phyloP scores from a whole-genome alignment of 192 early-diverging fungal species.

The Diversispora epigaea region DNA sequence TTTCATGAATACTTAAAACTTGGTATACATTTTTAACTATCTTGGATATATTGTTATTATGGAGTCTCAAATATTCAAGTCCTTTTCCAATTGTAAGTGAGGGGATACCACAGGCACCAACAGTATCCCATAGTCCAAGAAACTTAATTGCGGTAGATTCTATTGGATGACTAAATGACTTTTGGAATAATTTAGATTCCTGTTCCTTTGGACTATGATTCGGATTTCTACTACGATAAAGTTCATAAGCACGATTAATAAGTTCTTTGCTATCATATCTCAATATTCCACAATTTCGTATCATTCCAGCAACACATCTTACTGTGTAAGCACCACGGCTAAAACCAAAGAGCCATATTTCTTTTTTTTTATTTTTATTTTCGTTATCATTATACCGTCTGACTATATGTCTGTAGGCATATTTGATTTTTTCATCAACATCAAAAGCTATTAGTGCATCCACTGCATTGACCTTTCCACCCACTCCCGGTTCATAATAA shows the following conservation, averaged over 20 bases:
- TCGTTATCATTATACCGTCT: not conserved
- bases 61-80: slow-evolving; percentile 18
- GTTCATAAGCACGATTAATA: slow-evolving; percentile 9
- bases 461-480: too few species aligned
- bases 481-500: too few species aligned
- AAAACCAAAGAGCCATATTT: slow-evolving; percentile 43
- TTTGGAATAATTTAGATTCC: not conserved
- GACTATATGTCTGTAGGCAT: not conserved
- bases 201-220: too few species aligned
- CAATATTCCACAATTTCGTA: slow-evolving; percentile 35
- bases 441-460: not conserved
- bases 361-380: not conserved
- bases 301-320: slow-evolving; percentile 35
- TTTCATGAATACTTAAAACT: not conserved
- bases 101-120: slow-evolving; percentile 29
- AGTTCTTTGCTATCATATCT: not conserved
- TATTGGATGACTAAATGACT: slow-evolving; percentile 4
- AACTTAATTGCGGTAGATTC: slow-evolving; percentile 31
- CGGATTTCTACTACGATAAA: slow-evolving; percentile 13
- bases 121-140: slow-evolving; percentile 33
- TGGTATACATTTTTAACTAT: slow-evolving; percentile 29
- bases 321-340: slow-evolving; percentile 32
- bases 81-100: slow-evolving; percentile 17
- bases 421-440: not conserved
- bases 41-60: slow-evolving; percentile 10